phyloP scores from a whole-genome alignment of 2,329 filamentous ascomycete genomes.

The Pseudocercospora cruenta region DNA sequence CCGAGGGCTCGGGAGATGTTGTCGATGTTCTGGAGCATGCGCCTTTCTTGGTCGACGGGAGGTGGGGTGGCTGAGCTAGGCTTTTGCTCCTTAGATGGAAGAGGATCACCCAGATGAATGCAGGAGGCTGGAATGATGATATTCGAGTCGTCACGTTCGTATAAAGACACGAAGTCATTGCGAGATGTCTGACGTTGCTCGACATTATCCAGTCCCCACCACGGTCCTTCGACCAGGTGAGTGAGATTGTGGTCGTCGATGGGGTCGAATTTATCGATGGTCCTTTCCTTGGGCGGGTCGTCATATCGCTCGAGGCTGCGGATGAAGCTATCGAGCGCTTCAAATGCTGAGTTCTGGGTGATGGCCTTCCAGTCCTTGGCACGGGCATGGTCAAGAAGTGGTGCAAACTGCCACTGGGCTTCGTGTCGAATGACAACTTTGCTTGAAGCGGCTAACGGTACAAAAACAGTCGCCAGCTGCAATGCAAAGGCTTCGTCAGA shows the following conservation, averaged over 20 bases:
- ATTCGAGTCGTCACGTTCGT: slow-evolving; percentile 31
- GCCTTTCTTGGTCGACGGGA: slow-evolving; percentile 13
- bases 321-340: slow-evolving; percentile 49
- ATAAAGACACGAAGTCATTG: slow-evolving; percentile 47
- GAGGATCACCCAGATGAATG: slow-evolving; percentile 39
- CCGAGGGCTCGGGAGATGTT: slow-evolving; percentile 24
- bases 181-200: slow-evolving; percentile 43
- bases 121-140: slow-evolving; percentile 30
- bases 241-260: slow-evolving; percentile 48
- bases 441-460: slow-evolving; percentile 50
- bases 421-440: slow-evolving; percentile 59
- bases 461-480: slow-evolving; percentile 46
- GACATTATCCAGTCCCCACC: slow-evolving; percentile 48
- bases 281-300: slow-evolving; percentile 41
- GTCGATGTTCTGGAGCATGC: slow-evolving; percentile 24
- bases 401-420: slow-evolving; percentile 54
- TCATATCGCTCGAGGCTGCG: slow-evolving; percentile 49
- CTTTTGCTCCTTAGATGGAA: slow-evolving; percentile 3
- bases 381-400: slow-evolving; percentile 47
- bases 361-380: slow-evolving; percentile 43
- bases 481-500: slow-evolving; percentile 44
- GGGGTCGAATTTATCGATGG: slow-evolving; percentile 48
- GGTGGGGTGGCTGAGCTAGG: neutral
- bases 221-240: slow-evolving; percentile 51
- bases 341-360: slow-evolving; percentile 45